These are phyloP conservation scores for Centaurea solstitialis DNA, from an alignment of 129 eudicot genomes.

Conservation along the genomic window DNA sequence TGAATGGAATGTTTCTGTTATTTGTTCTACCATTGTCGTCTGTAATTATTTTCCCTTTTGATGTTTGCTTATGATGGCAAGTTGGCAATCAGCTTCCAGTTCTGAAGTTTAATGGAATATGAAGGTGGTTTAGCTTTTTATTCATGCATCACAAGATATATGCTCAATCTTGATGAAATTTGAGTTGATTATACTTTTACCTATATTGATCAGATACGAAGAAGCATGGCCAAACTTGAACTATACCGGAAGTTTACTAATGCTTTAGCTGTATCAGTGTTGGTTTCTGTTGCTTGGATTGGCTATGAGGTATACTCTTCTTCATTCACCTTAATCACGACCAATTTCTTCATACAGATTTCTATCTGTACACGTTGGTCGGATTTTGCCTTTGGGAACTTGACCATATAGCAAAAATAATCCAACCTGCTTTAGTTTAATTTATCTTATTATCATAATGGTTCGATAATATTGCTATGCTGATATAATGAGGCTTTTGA, in stretches of 20 bases:
- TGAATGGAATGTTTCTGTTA: background rate
- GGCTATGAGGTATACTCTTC: slow-evolving; percentile 77
- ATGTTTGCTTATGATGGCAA: slow-evolving; percentile 6
- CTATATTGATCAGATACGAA: slow-evolving; percentile 53
- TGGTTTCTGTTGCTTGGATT: slow-evolving; percentile 93
- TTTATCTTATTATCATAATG: background rate
- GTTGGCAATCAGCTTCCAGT: background rate
- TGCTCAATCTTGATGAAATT: slow-evolving; percentile 2
- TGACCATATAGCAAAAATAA: background rate
- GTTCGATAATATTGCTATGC: background rate
- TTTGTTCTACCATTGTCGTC: background rate
- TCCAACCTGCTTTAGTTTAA: slow-evolving; percentile 2
- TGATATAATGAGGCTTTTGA: background rate
- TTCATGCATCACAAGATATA: slow-evolving; percentile 11
- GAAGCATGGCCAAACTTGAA: slow-evolving; percentile 90
- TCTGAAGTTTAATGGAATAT: slow-evolving; percentile 1
- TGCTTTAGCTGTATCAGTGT: slow-evolving; percentile 76
- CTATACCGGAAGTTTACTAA: slow-evolving; percentile 85
- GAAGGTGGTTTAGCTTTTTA: slow-evolving; percentile 10
- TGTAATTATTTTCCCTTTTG: background rate
- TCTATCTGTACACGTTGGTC: background rate
- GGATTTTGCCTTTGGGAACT: background rate
- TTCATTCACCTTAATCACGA: background rate
- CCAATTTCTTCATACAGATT: too few species aligned
- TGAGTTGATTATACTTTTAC: slow-evolving; percentile 11